Evolutionary conservation across 345 rosid genomes (phyloP).

Genomic region (Aurinia saxatilis): DNA sequence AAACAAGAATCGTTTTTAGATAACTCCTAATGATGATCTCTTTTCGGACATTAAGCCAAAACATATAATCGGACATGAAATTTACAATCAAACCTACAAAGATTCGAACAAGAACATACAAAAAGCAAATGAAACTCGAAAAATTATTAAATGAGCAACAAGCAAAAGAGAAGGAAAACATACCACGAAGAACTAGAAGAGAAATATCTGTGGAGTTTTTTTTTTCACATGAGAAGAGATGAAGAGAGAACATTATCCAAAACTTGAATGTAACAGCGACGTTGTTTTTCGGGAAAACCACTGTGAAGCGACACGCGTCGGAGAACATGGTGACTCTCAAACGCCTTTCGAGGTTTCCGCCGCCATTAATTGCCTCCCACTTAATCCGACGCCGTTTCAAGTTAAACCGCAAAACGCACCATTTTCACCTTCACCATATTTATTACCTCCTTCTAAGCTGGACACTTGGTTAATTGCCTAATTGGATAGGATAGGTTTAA

Average conservation of each 20-base stretch:
- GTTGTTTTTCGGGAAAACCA: background rate
- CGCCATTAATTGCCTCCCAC: background rate
- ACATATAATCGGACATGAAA: background rate
- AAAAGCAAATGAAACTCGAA: background rate
- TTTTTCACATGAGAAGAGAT: background rate
- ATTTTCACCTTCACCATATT: too few relatives aligned
- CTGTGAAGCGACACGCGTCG: conserved; percentile 18
- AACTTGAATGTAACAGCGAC: background rate
- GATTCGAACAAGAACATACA: background rate
- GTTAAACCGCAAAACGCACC: background rate
- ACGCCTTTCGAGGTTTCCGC: conserved; percentile 19
- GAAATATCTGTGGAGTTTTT: background rate
- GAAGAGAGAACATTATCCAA: background rate
- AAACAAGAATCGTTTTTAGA: background rate
- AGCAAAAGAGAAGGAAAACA: background rate
- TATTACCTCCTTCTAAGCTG: too few relatives aligned
- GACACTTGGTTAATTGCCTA: too few relatives aligned
- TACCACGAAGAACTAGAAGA: conserved; percentile 1
- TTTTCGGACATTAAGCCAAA: background rate
- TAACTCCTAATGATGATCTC: background rate
- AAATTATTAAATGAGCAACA: background rate
- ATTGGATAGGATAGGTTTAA: too few relatives aligned
- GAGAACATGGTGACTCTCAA: conserved; percentile 10
- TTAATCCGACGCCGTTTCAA: background rate
- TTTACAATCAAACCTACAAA: background rate